These are phyloP conservation scores for Discostella stelligeroides DNA, from an alignment of 108 stramenopile species.

Conservation along the genomic window DNA sequence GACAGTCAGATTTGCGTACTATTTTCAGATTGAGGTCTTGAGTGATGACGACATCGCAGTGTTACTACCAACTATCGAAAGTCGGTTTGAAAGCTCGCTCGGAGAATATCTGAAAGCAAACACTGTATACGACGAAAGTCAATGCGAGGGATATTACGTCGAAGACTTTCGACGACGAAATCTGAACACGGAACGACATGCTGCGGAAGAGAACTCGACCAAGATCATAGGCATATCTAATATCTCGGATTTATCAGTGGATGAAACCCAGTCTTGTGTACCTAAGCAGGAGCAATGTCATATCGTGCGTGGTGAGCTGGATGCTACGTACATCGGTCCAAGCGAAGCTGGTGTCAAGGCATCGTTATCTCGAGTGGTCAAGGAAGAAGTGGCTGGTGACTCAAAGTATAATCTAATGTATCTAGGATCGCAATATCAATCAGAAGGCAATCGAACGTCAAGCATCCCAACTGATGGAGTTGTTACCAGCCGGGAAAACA, in stretches of 20 bases:
- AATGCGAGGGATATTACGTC: constrained; percentile 22
- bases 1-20: constrained; percentile 3
- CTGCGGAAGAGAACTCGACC: constrained; percentile 1
- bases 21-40: constrained; percentile 26
- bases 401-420: neutral
- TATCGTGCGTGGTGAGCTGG: constrained; percentile 19
- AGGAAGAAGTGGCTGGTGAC: constrained; percentile 10
- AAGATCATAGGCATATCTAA: constrained; percentile 23
- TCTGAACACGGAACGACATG: neutral
- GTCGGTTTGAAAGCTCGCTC: constrained; percentile 7
- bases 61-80: constrained; percentile 19
- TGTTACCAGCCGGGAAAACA: neutral
- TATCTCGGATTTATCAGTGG: constrained; percentile 7
- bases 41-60: constrained; percentile 3
- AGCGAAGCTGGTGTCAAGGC: constrained; percentile 34
- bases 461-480: neutral
- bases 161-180: constrained; percentile 21
- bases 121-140: constrained; percentile 9
- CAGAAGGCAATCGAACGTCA: neutral
- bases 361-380: constrained; percentile 21
- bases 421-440: neutral
- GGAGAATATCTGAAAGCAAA: constrained; percentile 11
- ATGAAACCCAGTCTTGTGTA: constrained; percentile 9
- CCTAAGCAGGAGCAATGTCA: constrained; percentile 14
- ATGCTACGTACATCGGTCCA: constrained; percentile 32